Evolutionary conservation across 129 eudicot species (phyloP).

Genomic region (Artemisia argyi): DNA sequence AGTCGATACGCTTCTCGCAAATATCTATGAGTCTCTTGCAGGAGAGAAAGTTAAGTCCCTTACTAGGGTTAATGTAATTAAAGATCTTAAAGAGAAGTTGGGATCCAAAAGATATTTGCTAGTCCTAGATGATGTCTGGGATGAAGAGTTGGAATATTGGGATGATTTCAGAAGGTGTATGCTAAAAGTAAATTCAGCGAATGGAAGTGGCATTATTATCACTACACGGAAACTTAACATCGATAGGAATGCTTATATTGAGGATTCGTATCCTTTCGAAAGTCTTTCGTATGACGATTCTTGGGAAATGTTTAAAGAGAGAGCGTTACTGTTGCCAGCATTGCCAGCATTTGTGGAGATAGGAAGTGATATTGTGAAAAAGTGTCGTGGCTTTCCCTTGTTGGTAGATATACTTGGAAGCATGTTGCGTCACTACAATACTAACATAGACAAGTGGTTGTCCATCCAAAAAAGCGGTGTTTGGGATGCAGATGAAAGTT

Average conservation of each 20-base stretch:
- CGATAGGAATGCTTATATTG: neutral
- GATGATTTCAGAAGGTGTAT: neutral
- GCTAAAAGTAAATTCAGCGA: neutral
- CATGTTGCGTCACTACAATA: too few relatives aligned
- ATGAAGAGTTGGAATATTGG: neutral
- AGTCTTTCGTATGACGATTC: neutral
- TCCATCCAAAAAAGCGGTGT: neutral
- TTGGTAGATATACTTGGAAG: too few relatives aligned
- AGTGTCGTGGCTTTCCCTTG: too few relatives aligned
- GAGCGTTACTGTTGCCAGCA: neutral
- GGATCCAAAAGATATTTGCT: neutral
- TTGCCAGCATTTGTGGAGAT: neutral
- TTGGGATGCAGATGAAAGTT: neutral
- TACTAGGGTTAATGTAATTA: too few relatives aligned
- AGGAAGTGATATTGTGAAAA: neutral
- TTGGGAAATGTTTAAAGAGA: neutral
- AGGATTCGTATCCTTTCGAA: neutral
- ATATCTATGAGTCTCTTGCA: too few relatives aligned
- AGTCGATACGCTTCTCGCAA: too few relatives aligned
- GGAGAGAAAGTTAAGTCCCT: too few relatives aligned
- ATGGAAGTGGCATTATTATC: neutral
- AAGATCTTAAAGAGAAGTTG: too few relatives aligned
- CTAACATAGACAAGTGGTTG: neutral
- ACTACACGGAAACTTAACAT: constrained; percentile 6
- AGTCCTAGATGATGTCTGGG: neutral